Conservation (phyloP, 2,329 filamentous ascomycete genomes). For the Elsinoe batatas region DNA sequence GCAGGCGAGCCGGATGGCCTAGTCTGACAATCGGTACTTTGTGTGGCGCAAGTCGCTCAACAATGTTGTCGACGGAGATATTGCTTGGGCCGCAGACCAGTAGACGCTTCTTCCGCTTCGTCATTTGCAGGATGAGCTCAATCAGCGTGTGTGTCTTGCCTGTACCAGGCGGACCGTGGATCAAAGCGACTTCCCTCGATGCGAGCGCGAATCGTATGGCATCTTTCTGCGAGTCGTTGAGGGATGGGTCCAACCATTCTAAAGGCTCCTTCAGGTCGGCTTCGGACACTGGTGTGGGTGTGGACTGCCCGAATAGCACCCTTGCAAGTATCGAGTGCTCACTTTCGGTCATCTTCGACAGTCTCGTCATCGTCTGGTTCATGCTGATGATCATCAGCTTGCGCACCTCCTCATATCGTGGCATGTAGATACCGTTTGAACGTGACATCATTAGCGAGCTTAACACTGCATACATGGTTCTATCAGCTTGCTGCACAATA, state of each 20-base stretch:
- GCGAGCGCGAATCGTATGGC: constrained; percentile 72
- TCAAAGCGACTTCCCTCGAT: constrained; percentile 71
- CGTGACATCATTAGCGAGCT: constrained; percentile 57
- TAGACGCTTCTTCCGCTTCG: constrained; percentile 62
- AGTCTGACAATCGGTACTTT: constrained; percentile 81
- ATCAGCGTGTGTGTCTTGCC: constrained; percentile 96
- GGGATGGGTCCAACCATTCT: constrained; percentile 44
- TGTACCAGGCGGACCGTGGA: constrained; percentile 91
- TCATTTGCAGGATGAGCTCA: constrained; percentile 84
- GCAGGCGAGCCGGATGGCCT: constrained; percentile 80
- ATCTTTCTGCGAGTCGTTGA: constrained; percentile 55
- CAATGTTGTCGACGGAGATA: constrained; percentile 96
- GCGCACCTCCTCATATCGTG: background rate
- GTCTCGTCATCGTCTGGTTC: constrained; percentile 52
- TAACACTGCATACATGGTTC: constrained; percentile 40
- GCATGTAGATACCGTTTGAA: constrained; percentile 44
- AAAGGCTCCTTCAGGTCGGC: constrained; percentile 37
- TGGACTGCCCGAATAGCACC: constrained; percentile 50
- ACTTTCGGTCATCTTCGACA: constrained; percentile 46
- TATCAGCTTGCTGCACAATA: constrained; percentile 26
- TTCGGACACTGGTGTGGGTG: constrained; percentile 39
- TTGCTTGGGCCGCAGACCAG: constrained; percentile 96
- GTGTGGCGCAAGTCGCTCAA: constrained; percentile 77
- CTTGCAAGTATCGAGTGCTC: constrained; percentile 50
- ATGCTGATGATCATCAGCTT: constrained; percentile 36